A percentile compares a stretch with the other conserved stretches of the same genome.
These are phyloP conservation scores for Boletus pseudopeckii DNA, from an alignment of 768 basidiomycete species.

Conservation along the genomic window DNA sequence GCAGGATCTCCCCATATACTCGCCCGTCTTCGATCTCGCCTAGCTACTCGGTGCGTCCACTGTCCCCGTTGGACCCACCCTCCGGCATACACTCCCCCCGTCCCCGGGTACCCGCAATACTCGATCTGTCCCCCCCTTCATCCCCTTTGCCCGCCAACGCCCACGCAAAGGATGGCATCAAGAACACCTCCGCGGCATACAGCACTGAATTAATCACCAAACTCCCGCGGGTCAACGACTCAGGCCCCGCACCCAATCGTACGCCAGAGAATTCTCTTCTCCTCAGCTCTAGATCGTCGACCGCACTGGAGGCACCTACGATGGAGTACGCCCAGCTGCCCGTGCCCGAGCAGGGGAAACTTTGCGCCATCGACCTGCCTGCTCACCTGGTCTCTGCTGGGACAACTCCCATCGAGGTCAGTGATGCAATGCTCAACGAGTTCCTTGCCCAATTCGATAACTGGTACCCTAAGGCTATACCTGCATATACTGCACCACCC, in stretches of 20 bases:
- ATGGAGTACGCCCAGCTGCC: not conserved
- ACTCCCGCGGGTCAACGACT: not conserved
- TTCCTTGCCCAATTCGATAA: not conserved
- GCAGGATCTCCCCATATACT: constrained; percentile 4
- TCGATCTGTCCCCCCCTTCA: not conserved
- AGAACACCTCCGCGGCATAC: not conserved
- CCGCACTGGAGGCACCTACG: too few relatives aligned
- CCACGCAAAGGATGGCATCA: not conserved
- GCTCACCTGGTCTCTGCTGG: not conserved
- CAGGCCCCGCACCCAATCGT: not conserved
- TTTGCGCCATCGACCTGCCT: not conserved
- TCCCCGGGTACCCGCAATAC: not conserved
- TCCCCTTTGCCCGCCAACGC: not conserved
- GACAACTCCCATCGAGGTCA: not conserved
- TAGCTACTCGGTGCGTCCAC: not conserved
- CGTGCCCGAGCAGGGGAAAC: not conserved
- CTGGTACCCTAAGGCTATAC: not conserved
- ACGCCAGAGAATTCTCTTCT: too few relatives aligned
- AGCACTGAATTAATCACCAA: not conserved
- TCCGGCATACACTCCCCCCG: not conserved
- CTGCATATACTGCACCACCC: not conserved
- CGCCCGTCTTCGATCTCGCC: not conserved
- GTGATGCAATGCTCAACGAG: not conserved
- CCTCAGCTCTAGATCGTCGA: not conserved
- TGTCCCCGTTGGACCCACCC: not conserved